Base-by-base conservation (phyloP, 2,329 filamentous ascomycete genomes). In the Helotiales sp. region DNA sequence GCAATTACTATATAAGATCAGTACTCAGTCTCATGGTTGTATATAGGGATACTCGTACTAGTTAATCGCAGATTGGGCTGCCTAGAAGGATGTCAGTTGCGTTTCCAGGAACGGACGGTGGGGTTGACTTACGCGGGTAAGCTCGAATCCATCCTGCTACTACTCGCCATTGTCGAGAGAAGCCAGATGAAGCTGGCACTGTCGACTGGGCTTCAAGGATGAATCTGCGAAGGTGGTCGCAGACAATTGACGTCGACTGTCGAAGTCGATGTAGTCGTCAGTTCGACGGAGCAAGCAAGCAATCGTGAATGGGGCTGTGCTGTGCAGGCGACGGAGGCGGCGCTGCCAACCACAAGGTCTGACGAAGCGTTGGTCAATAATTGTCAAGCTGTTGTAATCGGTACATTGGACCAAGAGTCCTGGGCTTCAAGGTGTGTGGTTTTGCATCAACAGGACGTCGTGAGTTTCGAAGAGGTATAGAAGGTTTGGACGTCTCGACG, bases 61-160 rank as follows among this genome's bases (percentile, higher is more conserved):
- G 94, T 97, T 74, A 98, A 89, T 82, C 95, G 90, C 78, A 98
- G 85, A 82, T 97, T 98, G 77, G 93, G 89, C 83, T 91, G 89
- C 80, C 91, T 93, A 54, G 63, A 74, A 68, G 68, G 61, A 61
- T 55, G 73, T 74, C 73, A 75, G 75, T 72, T 47, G 40, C 61
- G 52, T 49, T 68, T 61, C 57, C 70, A 40, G 47, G 37, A 17
- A n/a, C 24, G 30, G 37, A 71, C 57, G 67, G 62, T 24, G 59
- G 59, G 43, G 64, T 67, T 57, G 50, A 87, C 88, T 82, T 82
- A 90, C 88, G 84, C 81, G 76, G 88, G 86, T 75, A 88, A 82
- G 80, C 87, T 87, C 71, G 86, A 84, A 78, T 89, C 87, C 80
- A 85, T 84, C 73, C 83, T 82, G 68, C 77, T 82, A 55, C 68